Percentiles rank a stretch among this genome's conserved stretches.
phyloP scores from a whole-genome alignment of 768 basidiomycete species.

The Boletus subparvulus region DNA sequence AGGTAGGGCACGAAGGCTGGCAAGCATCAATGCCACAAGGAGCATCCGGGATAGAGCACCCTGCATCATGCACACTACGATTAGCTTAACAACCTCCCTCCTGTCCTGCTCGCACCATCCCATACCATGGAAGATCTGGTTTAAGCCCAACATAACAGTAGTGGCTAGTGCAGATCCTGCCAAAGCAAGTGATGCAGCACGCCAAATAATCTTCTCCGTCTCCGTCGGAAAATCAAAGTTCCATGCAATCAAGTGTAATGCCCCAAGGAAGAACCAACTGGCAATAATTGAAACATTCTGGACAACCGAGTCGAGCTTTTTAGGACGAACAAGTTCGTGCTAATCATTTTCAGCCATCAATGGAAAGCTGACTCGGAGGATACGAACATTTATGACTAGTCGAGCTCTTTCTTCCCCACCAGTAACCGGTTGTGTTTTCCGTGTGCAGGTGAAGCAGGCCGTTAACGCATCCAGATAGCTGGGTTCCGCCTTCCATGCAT shows the following conservation, averaged over 20 bases:
- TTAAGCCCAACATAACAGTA: background rate
- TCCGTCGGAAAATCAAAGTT: background rate
- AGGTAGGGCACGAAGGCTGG: background rate
- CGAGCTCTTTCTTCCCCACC: background rate
- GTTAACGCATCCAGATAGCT: background rate
- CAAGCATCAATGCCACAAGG: slow-evolving; percentile 1
- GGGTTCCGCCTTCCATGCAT: background rate
- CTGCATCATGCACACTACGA: no score
- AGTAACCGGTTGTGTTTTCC: background rate
- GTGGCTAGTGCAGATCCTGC: background rate
- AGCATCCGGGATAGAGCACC: background rate
- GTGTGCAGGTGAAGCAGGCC: background rate
- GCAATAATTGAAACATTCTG: background rate
- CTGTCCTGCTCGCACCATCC: no score
- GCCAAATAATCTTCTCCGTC: background rate
- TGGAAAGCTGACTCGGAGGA: background rate
- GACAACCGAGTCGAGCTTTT: no score
- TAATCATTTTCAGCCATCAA: background rate
- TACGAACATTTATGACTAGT: background rate
- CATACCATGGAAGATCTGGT: no score
- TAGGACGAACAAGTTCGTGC: background rate
- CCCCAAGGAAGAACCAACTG: background rate
- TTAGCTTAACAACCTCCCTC: no score
- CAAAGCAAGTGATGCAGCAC: background rate
- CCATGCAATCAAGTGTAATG: background rate